Percentiles rank a stretch among this genome's conserved stretches.
phyloP scores from a whole-genome alignment of 176 grass and related monocot genomes.

The Triticum monococcum region DNA sequence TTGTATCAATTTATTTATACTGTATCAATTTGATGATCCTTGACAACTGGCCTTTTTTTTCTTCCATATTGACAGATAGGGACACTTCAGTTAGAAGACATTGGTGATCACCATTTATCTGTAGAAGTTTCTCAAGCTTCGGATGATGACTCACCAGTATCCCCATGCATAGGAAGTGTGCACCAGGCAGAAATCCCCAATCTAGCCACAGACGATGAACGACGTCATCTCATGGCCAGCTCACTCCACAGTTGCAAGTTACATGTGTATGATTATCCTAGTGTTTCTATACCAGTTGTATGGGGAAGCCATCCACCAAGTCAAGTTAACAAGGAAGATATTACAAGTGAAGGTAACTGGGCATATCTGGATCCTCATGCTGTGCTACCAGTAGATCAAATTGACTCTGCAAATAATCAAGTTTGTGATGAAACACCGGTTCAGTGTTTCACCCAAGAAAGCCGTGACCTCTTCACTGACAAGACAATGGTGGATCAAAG shows the following conservation, averaged over 20 bases:
- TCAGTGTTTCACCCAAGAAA: slow-evolving; percentile 19
- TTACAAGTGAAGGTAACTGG: not conserved
- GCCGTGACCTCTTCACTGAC: not conserved
- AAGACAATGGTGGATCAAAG: not conserved
- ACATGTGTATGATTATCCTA: slow-evolving; percentile 19
- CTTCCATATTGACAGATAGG: slow-evolving; percentile 2
- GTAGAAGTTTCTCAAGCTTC: slow-evolving; percentile 16
- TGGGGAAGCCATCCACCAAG: slow-evolving; percentile 24
- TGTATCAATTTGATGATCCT: not conserved
- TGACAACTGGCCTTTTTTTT: not conserved
- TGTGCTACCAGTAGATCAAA: slow-evolving; percentile 10
- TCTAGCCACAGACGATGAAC: slow-evolving; percentile 25
- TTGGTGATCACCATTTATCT: slow-evolving; percentile 3
- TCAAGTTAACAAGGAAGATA: not conserved
- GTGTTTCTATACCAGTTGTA: slow-evolving; percentile 36
- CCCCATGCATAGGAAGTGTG: slow-evolving; percentile 46
- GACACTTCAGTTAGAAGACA: slow-evolving; percentile 3
- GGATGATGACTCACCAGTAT: slow-evolving; percentile 38
- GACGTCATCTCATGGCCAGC: not conserved
- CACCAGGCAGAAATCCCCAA: slow-evolving; percentile 56
- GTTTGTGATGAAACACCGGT: slow-evolving; percentile 3
- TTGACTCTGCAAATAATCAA: not conserved
- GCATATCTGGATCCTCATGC: slow-evolving; percentile 3
- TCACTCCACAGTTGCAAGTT: not conserved
- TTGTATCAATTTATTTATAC: not conserved